Conservation (phyloP, 148 eudicot species). For the Persicaria tinctoria region DNA sequence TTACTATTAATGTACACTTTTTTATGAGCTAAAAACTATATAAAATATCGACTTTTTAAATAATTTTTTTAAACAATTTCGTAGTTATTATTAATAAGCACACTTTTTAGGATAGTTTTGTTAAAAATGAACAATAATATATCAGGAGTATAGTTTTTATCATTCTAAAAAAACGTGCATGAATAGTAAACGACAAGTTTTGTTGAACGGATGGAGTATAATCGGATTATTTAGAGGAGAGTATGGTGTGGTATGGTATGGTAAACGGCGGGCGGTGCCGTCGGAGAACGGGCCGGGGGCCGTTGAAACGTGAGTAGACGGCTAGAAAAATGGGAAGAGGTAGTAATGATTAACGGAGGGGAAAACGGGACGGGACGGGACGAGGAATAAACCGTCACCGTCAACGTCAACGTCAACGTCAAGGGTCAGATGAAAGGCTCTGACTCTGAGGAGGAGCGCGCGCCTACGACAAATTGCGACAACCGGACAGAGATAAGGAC, state of each 20-base stretch:
- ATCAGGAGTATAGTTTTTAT: too few relatives aligned
- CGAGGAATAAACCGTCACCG: slow-evolving; percentile 10
- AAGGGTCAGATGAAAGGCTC: background rate
- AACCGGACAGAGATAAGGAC: background rate
- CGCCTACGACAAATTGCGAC: background rate
- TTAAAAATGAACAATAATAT: too few relatives aligned
- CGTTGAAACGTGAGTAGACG: background rate
- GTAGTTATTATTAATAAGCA: too few relatives aligned
- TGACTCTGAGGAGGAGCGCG: slow-evolving; percentile 3
- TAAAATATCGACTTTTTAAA: too few relatives aligned
- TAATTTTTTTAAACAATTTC: too few relatives aligned
- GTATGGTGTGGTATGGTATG: background rate
- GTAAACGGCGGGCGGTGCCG: background rate
- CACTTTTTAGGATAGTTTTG: too few relatives aligned
- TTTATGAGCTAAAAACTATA: too few relatives aligned
- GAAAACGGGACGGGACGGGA: background rate
- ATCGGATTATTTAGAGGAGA: background rate
- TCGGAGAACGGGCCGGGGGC: too few relatives aligned
- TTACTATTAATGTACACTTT: too few relatives aligned
- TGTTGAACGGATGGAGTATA: too few relatives aligned
- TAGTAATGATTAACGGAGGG: background rate
- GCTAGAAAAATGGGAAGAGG: background rate
- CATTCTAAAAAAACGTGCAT: too few relatives aligned
- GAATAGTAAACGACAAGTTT: too few relatives aligned
- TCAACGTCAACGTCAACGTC: background rate